Conservation (phyloP, 495 filamentous ascomycete genomes). For the Annulohypoxylon stygium region DNA sequence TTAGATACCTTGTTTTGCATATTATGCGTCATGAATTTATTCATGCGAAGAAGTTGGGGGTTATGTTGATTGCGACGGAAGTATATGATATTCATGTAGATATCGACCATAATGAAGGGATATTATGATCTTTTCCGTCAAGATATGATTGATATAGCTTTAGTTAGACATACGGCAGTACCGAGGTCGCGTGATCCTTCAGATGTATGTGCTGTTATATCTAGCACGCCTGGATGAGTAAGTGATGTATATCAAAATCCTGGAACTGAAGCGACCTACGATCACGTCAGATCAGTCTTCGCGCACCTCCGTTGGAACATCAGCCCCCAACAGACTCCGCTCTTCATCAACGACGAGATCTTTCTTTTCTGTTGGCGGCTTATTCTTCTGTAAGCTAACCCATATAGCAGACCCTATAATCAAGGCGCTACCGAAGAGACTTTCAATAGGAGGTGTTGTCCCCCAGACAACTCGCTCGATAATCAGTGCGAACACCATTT, state of each 20-base stretch:
- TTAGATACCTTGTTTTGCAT: constrained; percentile 7
- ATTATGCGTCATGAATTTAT: neutral
- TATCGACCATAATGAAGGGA: neutral
- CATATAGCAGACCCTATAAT: constrained; percentile 81
- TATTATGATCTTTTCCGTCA: neutral
- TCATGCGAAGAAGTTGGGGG: neutral
- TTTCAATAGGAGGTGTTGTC: constrained; percentile 71
- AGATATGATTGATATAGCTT: neutral
- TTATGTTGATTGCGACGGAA: neutral
- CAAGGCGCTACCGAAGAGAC: constrained; percentile 74
- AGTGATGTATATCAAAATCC: neutral
- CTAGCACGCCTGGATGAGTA: constrained; percentile 2
- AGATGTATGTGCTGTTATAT: neutral
- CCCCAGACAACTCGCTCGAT: constrained; percentile 82
- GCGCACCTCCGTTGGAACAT: constrained; percentile 21
- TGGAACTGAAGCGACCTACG: neutral
- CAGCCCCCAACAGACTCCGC: constrained; percentile 48
- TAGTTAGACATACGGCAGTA: neutral
- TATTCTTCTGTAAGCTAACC: constrained; percentile 69
- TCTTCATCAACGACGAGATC: constrained; percentile 51
- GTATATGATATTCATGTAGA: neutral
- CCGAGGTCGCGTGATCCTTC: neutral
- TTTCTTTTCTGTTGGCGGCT: constrained; percentile 27
- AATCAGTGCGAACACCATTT: constrained; percentile 83
- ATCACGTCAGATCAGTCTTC: constrained; percentile 27